Evolutionary conservation across 2,329 filamentous ascomycete species (phyloP).

Genomic region (Pyrenophora tritici-repentis): DNA sequence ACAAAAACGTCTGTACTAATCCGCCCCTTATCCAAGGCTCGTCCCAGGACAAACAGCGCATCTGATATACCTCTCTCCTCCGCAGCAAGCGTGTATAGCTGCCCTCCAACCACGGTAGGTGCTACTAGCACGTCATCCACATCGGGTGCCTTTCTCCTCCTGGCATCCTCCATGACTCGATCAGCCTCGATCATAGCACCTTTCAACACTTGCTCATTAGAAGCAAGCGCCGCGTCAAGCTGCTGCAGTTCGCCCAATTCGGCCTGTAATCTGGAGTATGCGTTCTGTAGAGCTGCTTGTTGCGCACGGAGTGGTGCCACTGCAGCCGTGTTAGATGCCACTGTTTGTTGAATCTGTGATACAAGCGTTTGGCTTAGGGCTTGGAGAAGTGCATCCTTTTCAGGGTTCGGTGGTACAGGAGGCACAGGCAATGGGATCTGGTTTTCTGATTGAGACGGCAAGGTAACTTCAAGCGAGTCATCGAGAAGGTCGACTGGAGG

Average conservation of each 20-base stretch:
- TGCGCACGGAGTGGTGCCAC: slow-evolving; percentile 79
- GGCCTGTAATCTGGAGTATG: slow-evolving; percentile 70
- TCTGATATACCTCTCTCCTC: slow-evolving; percentile 88
- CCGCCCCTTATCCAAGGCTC: slow-evolving; percentile 73
- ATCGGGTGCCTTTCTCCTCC: slow-evolving; percentile 69
- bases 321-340: slow-evolving; percentile 73
- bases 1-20: slow-evolving; percentile 75
- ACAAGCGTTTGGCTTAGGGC: slow-evolving; percentile 75
- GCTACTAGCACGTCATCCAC: slow-evolving; percentile 94
- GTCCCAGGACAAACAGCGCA: slow-evolving; percentile 79
- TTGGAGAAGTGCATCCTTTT: slow-evolving; percentile 84
- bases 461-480: slow-evolving; percentile 64
- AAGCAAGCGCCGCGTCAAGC: slow-evolving; percentile 71
- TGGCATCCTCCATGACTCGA: slow-evolving; percentile 73
- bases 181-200: slow-evolving; percentile 80
- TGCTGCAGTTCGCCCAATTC: slow-evolving; percentile 75
- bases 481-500: slow-evolving; percentile 61
- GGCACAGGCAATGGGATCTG: slow-evolving; percentile 66
- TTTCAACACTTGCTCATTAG: slow-evolving; percentile 79
- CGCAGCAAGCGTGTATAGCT: slow-evolving; percentile 85
- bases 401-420: slow-evolving; percentile 91
- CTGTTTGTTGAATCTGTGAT: slow-evolving; percentile 69
- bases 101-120: slow-evolving; percentile 88
- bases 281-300: slow-evolving; percentile 72
- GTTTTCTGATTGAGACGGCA: slow-evolving; percentile 56